phyloP scores from a whole-genome alignment of 2,329 filamentous ascomycete genomes.

The Calonectria pteridis region DNA sequence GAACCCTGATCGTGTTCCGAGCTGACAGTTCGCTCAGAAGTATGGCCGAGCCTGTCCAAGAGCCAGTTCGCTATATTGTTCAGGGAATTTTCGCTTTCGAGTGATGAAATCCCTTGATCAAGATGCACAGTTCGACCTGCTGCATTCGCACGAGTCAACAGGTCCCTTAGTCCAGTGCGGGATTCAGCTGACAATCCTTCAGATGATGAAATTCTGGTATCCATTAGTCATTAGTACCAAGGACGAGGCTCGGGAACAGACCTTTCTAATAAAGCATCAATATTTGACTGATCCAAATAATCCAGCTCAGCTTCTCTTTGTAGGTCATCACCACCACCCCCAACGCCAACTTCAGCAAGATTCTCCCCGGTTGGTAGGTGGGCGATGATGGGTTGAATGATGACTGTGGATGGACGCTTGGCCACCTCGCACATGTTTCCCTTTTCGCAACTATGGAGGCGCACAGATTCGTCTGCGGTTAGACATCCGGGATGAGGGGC shows the following conservation, averaged over 20 bases:
- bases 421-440: conserved; percentile 70
- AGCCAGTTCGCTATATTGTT: conserved; percentile 26
- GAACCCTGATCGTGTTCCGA: background rate
- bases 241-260: conserved; percentile 40
- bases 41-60: conserved; percentile 24
- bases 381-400: conserved; percentile 83
- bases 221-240: background rate
- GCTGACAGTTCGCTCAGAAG: background rate
- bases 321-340: conserved; percentile 83
- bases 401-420: conserved; percentile 69
- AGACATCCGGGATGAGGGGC: conserved; percentile 77
- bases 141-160: conserved; percentile 29
- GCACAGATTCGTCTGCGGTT: conserved; percentile 70
- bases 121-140: conserved; percentile 45
- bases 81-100: conserved; percentile 33
- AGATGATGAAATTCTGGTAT: conserved; percentile 34
- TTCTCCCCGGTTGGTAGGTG: conserved; percentile 71
- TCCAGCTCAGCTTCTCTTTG: conserved; percentile 76
- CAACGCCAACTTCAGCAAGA: conserved; percentile 80
- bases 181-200: conserved; percentile 20
- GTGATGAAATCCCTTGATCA: conserved; percentile 35
- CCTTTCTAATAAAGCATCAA: conserved; percentile 62
- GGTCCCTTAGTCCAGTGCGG: conserved; percentile 23
- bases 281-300: conserved; percentile 63
- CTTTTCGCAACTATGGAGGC: conserved; percentile 89